Evolutionary conservation across 1,139 yeast genomes (phyloP), one percentile per base, ranked within the genome.

Genomic region (Pichia sp.): DNA sequence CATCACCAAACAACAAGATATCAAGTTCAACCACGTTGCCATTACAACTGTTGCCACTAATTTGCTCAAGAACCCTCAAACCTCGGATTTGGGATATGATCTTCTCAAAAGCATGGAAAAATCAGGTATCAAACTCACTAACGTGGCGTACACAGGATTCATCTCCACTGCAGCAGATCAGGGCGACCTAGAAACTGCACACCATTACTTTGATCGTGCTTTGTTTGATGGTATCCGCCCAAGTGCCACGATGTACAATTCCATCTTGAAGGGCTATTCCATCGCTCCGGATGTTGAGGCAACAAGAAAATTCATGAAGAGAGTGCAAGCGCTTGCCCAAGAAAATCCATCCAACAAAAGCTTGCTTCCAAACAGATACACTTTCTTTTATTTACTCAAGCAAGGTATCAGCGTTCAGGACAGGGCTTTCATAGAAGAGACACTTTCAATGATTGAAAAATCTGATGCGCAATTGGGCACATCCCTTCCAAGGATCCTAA

Each of bases 31-130:
- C 49, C 64, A 65, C 24, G 64, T 62, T 35, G 70, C 84, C 22
- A 60, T 69, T 41, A 65, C 80, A 8, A 62, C 77, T 7, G 62
- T 83, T 29, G 63, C 82, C 39, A 71, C 70, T 40, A 81, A 80
- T 15, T 63, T 81, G 40, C 64, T 69, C 40, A 68, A 66, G 48
- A 64, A 67, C 35, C 66, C 68, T 12, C 48, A 62, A 23, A 70
- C 74, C 39, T 53, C 70, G 22, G 65, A 61, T 19, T 68, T 74
- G n/a, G 82, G 85, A 2, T 61, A 81, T 39, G 49, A 56, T 7
- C 48, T 81, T 26, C 75, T 68, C 50, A 61, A 67, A 22, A 60
- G 63, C 38, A 53, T 72, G 59, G 63, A 63, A 39, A 49, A 47
- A 34, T 56, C 59, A 31, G 58, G 57, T 15, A 40, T 60, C 38